Evolutionary conservation across 352 stramenopile species (phyloP), one percentile per base, ranked within the genome.

Genomic region (Phytopythium aichiense): DNA sequence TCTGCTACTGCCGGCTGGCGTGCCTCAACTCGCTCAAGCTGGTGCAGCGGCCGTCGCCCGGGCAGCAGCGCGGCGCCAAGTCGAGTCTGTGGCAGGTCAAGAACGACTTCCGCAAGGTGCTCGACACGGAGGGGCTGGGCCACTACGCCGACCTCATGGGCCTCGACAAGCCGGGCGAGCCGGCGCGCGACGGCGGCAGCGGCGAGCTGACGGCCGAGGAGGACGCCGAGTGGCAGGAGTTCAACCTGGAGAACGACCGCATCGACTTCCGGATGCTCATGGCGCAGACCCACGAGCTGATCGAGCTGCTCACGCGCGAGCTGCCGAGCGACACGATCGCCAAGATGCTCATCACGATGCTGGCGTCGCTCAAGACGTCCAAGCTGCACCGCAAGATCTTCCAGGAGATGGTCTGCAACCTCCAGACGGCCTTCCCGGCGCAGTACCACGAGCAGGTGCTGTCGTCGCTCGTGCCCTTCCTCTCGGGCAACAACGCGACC

Each of bases 351-450:
- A 84, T 90, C 31, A 76, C 86, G 9, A 92, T 95, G 82, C 67
- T 95, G 30, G 79, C 84, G 55, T 93, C 82, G 37, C 74, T 95
- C 51, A 92, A 92, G 71, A 92, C 82, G 37, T 89, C 84, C 37
- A 93, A 93, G 69, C 68, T 92, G 40, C 82, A 93, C 65, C 87
- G 87, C 60, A 92, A 92, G 65, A 93, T 95, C 58, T 92, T 95
- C 68, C 84, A 92, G 58, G 84, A 92, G 62, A 91, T 95, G 79
- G 81, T 92, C 22, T 92, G 79, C 71, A 92, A 94, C 70, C 84
- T 94, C 58, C 84, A 93, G 64, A 87, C 83, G 4, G 77, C 79
- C 22, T 82, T 92, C 61, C 79, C 87, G 23, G 75, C 90, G 59
- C 67, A 72, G n/a, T 78, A 77, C 35, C 81, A 91, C 49, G 71